A percentile compares a stretch with the other conserved stretches of the same genome.
Conservation (phyloP, 176 grass and related monocot species). For the Juncus effusus region DNA sequence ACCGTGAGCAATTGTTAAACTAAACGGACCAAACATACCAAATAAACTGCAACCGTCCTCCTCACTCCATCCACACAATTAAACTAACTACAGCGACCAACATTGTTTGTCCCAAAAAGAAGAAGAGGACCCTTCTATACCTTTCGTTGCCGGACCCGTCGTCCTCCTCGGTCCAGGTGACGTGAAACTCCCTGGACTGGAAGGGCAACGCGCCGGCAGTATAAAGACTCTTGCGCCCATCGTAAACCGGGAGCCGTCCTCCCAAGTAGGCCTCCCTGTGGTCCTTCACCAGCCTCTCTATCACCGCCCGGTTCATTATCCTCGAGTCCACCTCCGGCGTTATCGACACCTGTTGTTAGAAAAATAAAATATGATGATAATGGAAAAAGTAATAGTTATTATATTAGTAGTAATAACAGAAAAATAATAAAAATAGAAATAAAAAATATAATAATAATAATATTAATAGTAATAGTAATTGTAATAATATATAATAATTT, state of each 20-base stretch:
- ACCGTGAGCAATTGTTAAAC: too few relatives aligned
- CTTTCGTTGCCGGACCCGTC: slow-evolving; percentile 55
- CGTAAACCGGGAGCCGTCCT: slow-evolving; percentile 81
- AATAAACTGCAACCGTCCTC: too few relatives aligned
- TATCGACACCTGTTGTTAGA: slow-evolving; percentile 55
- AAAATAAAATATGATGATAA: too few relatives aligned
- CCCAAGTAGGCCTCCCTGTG: slow-evolving; percentile 62
- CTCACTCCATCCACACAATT: too few relatives aligned
- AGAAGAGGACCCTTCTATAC: slow-evolving; percentile 21
- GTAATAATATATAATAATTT: too few relatives aligned
- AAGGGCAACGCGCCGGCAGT: slow-evolving; percentile 81
- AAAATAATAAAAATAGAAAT: too few relatives aligned
- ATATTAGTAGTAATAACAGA: too few relatives aligned
- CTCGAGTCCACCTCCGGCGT: slow-evolving; percentile 52
- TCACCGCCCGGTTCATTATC: slow-evolving; percentile 54
- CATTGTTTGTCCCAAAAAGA: not conserved
- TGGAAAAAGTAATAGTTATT: too few relatives aligned
- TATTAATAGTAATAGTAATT: too few relatives aligned
- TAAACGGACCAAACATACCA: too few relatives aligned
- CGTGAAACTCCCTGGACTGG: slow-evolving; percentile 60
- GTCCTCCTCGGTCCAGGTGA: slow-evolving; percentile 60
- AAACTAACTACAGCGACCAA: too few relatives aligned
- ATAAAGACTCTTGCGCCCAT: slow-evolving; percentile 85
- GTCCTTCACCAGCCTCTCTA: slow-evolving; percentile 59
- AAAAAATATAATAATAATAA: too few relatives aligned